Evolutionary conservation across 352 stramenopile species (phyloP), one percentile per base, ranked within the genome.

Genomic region (Pythium biforme): DNA sequence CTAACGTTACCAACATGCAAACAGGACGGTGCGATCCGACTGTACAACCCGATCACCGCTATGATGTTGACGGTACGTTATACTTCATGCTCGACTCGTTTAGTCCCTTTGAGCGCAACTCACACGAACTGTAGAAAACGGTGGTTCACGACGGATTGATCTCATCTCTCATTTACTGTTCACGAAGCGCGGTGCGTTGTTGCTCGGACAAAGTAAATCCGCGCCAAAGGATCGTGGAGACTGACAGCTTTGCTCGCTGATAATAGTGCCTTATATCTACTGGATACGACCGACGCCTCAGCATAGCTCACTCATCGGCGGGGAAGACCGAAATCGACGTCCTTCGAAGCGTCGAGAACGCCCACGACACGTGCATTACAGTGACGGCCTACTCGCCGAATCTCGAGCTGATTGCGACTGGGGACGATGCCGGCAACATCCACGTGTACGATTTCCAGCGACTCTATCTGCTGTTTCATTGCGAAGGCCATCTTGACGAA

Each of bases 41-140:
- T 89, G 47, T 91, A 87, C 49, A 91, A 91, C n/a, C 79, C 78
- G 1, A 80, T 87, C 25, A 90, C 81, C 0, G 81, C 77, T 15
- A 66, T 66, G 29, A 60, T 86, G 40, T 53, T 90, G 45, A 71
- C 69, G 47, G 81, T 87, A 73, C 25, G 57, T 53, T 15, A 40
- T 46, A 12, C 14, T 23, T n/a, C 29, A 25, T 12, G n/a, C 6
- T 15, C 5, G 20, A n/a, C n/a, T n/a, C n/a, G n/a, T n/a, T 34
- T 10, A 10, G 5, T 34, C 5, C 29, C 4, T 10, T 34, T 34
- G 5, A 4, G 10, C 10, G 5, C 29, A 34, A 10, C 29, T 34
- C 29, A 34, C 29, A 34, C 29, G 29, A 10, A 10, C 29, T 10
- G 29, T 43, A 88, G 79, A 83, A 79, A 73, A 68, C 54, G 10